Percentiles rank a stretch among this genome's conserved stretches.
Conservation (phyloP, 129 eudicot species). For the Ambrosia artemisiifolia region DNA sequence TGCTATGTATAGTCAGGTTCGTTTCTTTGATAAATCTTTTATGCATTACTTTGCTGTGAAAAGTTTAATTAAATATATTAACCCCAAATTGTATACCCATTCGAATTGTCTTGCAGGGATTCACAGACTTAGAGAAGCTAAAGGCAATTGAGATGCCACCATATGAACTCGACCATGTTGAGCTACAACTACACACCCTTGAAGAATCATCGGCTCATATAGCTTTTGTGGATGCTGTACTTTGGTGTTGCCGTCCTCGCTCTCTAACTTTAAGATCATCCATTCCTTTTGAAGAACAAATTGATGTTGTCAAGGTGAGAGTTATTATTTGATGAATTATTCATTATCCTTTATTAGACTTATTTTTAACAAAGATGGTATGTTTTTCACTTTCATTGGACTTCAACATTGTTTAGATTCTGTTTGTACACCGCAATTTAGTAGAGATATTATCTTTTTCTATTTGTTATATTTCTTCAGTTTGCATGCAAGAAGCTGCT, state of each 20-base stretch:
- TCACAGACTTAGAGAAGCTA: neutral
- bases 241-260: slow-evolving; percentile 12
- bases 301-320: neutral
- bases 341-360: neutral
- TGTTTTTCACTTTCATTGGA: neutral
- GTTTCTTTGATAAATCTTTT: neutral
- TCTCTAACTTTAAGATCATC: neutral
- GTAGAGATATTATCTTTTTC: neutral
- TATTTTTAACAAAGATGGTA: neutral
- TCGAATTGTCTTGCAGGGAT: neutral
- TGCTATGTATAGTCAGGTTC: neutral
- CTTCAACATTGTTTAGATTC: neutral
- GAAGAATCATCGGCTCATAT: neutral
- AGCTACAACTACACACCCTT: neutral
- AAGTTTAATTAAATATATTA: neutral
- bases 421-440: neutral
- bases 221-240: neutral
- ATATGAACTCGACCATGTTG: neutral
- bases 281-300: neutral
- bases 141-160: neutral
- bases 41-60: neutral
- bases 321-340: neutral
- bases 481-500: slow-evolving; percentile 6
- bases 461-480: neutral
- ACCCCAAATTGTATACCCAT: neutral